These are phyloP conservation scores for Aspergillus bombycis DNA, from an alignment of 2,329 filamentous ascomycete genomes.

Conservation along the genomic window DNA sequence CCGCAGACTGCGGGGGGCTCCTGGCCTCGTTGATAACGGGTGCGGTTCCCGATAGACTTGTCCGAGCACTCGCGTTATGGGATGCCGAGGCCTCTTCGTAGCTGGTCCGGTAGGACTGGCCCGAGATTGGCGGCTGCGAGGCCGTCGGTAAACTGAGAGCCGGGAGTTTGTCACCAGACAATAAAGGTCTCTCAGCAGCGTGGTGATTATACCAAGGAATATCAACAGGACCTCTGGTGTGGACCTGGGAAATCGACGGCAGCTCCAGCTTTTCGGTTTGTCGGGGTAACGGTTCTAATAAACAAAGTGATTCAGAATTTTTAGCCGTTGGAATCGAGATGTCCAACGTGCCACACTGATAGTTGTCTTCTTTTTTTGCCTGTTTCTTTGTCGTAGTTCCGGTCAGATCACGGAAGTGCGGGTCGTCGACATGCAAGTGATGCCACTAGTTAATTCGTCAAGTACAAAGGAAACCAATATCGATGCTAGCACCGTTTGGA, in stretches of 20 bases:
- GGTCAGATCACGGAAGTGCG: background rate
- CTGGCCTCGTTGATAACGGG: conserved; percentile 56
- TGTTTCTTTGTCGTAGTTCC: background rate
- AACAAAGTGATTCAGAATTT: conserved; percentile 14
- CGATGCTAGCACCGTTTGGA: conserved; percentile 6
- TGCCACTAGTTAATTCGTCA: conserved; percentile 15
- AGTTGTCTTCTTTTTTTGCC: background rate
- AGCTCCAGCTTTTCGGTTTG: conserved; percentile 92
- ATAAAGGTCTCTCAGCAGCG: conserved; percentile 64
- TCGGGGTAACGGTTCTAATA: conserved; percentile 35
- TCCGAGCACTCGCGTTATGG: conserved; percentile 58
- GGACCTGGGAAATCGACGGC: conserved; percentile 81
- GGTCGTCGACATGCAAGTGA: conserved; percentile 13
- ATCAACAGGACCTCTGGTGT: conserved; percentile 76
- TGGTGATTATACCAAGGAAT: conserved; percentile 70
- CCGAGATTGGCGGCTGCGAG: conserved; percentile 66
- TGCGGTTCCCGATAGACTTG: conserved; percentile 60
- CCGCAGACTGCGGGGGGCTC: conserved; percentile 68
- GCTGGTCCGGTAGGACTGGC: conserved; percentile 74
- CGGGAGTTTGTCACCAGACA: conserved; percentile 75
- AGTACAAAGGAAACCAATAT: conserved; percentile 8
- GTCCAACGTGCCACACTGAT: conserved; percentile 25
- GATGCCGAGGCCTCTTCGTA: conserved; percentile 65
- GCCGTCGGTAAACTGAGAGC: conserved; percentile 70
- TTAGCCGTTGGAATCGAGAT: conserved; percentile 28